phyloP scores from a whole-genome alignment of 2,329 filamentous ascomycete genomes.

The Colletotrichum sp. region DNA sequence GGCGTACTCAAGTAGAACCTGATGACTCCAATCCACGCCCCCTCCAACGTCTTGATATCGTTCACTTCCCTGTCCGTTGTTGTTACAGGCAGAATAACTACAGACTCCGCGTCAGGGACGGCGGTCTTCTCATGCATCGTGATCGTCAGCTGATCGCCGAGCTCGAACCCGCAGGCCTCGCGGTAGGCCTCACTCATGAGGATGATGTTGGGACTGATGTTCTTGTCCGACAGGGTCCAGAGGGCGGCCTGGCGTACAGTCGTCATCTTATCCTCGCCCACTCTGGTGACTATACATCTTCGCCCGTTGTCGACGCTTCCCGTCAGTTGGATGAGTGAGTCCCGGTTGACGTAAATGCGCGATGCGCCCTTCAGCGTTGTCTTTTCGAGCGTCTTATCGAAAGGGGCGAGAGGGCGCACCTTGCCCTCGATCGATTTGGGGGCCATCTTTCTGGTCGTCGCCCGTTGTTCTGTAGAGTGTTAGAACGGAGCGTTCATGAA shows the following conservation, averaged over 20 bases:
- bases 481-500: neutral
- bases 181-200: conserved; percentile 78
- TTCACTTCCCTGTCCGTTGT: conserved; percentile 12
- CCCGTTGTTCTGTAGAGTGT: neutral
- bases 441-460: neutral
- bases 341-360: conserved; percentile 53
- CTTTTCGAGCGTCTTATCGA: conserved; percentile 45
- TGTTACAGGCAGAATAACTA: conserved; percentile 36
- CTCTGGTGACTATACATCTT: conserved; percentile 44
- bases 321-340: conserved; percentile 49
- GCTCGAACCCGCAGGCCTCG: conserved; percentile 72
- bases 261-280: conserved; percentile 17
- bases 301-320: conserved; percentile 47
- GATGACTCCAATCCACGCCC: conserved; percentile 2
- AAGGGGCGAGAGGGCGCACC: conserved; percentile 42
- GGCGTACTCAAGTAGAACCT: conserved; percentile 7
- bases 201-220: conserved; percentile 70
- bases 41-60: conserved; percentile 41
- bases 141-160: conserved; percentile 69
- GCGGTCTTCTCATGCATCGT: conserved; percentile 58
- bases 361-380: conserved; percentile 47
- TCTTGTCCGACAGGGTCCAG: conserved; percentile 59
- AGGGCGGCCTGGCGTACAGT: conserved; percentile 50
- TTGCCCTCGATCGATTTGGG: conserved; percentile 27
- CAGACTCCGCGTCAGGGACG: conserved; percentile 59